Conservation (phyloP, 495 filamentous ascomycete species). For the Penicillium herquei region DNA sequence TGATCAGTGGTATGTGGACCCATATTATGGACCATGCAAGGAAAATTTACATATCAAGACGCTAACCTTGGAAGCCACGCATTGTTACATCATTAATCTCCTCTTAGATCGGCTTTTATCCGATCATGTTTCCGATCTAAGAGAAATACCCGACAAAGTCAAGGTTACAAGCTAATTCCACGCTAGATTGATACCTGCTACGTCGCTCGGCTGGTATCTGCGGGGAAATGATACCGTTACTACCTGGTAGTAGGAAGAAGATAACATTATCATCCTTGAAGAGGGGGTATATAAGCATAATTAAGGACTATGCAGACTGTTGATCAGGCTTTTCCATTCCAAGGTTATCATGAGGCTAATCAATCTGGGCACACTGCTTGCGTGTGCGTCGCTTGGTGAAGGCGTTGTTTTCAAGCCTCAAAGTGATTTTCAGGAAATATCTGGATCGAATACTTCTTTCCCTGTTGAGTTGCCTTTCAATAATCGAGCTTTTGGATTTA, state of each 20-base stretch:
- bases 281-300: background rate
- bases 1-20: too few species aligned
- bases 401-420: slow-evolving; percentile 26
- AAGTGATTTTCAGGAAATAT: slow-evolving; percentile 16
- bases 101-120: background rate
- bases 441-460: slow-evolving; percentile 9
- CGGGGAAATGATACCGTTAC: slow-evolving; percentile 18
- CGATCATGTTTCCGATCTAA: slow-evolving; percentile 1
- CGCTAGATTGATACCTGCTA: background rate
- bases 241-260: background rate
- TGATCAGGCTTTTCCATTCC: background rate
- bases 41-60: too few species aligned
- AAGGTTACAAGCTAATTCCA: background rate
- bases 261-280: background rate
- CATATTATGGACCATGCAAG: too few species aligned
- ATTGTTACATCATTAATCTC: too few species aligned
- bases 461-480: slow-evolving; percentile 40
- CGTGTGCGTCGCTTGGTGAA: background rate
- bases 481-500: slow-evolving; percentile 44
- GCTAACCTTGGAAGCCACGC: too few species aligned
- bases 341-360: background rate
- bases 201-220: slow-evolving; percentile 7
- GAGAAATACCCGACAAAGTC: too few species aligned
- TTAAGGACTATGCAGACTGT: background rate
- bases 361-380: slow-evolving; percentile 1